Conservation (phyloP, 1,284 basidiomycete species). For the Mycena citricolor region DNA sequence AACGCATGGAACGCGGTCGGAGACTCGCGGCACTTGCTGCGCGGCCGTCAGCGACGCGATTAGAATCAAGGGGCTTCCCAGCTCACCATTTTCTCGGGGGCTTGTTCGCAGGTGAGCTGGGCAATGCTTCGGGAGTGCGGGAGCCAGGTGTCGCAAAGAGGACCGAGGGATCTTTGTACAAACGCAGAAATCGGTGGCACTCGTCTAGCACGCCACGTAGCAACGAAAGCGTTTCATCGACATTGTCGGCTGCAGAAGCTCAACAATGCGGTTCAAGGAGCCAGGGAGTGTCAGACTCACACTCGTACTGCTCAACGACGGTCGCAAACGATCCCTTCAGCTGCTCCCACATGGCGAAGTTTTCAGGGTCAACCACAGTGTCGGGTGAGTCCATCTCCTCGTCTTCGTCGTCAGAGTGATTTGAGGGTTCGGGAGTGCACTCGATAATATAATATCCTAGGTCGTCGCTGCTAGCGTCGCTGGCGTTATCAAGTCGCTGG, state of each 20-base stretch:
- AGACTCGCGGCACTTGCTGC: constrained; percentile 44
- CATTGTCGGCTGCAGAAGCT: constrained; percentile 41
- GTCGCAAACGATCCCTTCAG: constrained; percentile 59
- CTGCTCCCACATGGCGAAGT: constrained; percentile 61
- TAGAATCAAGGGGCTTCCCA: too few species aligned
- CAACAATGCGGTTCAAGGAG: constrained; percentile 9
- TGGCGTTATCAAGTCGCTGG: too few species aligned
- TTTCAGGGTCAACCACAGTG: too few species aligned
- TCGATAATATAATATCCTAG: too few species aligned
- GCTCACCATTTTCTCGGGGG: constrained; percentile 32
- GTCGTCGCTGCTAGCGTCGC: too few species aligned
- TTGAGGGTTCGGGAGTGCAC: too few species aligned
- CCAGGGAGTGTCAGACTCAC: constrained; percentile 41
- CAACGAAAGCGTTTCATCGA: constrained; percentile 48
- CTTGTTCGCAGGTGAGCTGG: constrained; percentile 8
- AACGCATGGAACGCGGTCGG: constrained; percentile 64
- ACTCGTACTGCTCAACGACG: constrained; percentile 57
- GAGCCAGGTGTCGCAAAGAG: constrained; percentile 35
- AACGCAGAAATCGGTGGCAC: constrained; percentile 56
- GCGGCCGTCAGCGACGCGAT: too few species aligned
- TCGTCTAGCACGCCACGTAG: constrained; percentile 64
- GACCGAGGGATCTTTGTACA: constrained; percentile 54
- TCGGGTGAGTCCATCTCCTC: too few species aligned
- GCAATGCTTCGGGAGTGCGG: constrained; percentile 16
- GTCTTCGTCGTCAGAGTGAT: too few species aligned